Evolutionary conservation across 768 basidiomycete genomes (phyloP), one percentile per base, ranked within the genome.

Genomic region (Rossbeevera mucosa): DNA sequence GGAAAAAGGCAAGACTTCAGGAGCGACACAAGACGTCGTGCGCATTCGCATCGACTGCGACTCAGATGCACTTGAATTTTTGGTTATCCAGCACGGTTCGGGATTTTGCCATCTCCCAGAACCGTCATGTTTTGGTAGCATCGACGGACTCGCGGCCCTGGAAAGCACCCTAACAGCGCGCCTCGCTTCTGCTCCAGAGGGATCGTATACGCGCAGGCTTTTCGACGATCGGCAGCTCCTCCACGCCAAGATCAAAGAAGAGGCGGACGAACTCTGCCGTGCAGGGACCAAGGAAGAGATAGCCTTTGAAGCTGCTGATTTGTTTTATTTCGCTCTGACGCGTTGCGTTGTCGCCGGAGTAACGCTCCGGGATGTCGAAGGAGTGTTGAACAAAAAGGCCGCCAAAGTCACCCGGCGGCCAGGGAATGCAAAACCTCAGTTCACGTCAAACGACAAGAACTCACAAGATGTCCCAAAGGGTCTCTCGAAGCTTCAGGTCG

Each of bases 1-100:
- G 96, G 76, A 88, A 47, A 99, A 99, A 67, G 96, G 96, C 14
- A 94, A 92, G 72, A 94, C 94, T 0, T 94, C 92, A 14, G 95
- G 95, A 13, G 88, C 95, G 14, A 91, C 88, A 3, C 96, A 99
- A 63, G 82, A 90, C 16, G 80, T 99, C 50, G 72, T 91, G 26
- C 78, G 80, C 59, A 91, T 99, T 62, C 80, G 83, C 25, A 66
- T 83, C 20, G 96, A 99, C 69, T 99, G 96, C 68, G 96, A 99
- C 71, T 80, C 80, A 3, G 96, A 99, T 70, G 82, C 91, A 42
- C 77, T 99, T 53, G 86, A 96, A 66, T 95, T 94, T 74, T 81
- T 80, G 44, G 94, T 98, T 52, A 72, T 90, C 29, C 95, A 94
- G 68, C 83, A 90, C 54, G 95, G 93, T 4, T 74, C 83, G 2